Evolutionary conservation across 306 rosid genomes (phyloP).

Genomic region (Gleditsia sinensis): DNA sequence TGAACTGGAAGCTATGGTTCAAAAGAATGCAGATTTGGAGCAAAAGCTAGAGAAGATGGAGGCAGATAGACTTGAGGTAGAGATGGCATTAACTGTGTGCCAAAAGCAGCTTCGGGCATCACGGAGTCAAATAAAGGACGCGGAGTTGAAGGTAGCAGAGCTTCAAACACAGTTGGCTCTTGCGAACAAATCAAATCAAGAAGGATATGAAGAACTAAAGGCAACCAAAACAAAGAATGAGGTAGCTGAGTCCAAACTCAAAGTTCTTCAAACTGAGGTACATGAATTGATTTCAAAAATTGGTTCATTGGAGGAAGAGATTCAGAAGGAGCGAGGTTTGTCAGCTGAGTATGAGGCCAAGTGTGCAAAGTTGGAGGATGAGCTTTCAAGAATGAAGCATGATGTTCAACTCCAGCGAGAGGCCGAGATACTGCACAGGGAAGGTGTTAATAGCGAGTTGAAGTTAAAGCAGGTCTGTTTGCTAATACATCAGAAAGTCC

Average conservation of each 20-base stretch:
- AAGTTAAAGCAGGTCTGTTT: constrained; percentile 71
- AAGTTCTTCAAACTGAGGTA: constrained; percentile 46
- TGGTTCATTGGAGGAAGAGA: constrained; percentile 56
- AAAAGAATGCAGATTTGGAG: constrained; percentile 53
- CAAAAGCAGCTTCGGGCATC: constrained; percentile 56
- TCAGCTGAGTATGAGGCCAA: constrained; percentile 50
- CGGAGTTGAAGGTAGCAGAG: constrained; percentile 52
- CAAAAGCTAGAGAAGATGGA: constrained; percentile 51
- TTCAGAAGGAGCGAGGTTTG: constrained; percentile 56
- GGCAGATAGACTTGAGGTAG: constrained; percentile 50
- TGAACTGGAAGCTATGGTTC: constrained; percentile 53
- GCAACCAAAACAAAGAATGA: constrained; percentile 48
- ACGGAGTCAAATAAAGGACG: constrained; percentile 43
- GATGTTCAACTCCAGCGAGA: constrained; percentile 54
- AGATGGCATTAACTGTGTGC: constrained; percentile 47
- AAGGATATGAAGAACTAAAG: constrained; percentile 54
- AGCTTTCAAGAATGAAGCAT: constrained; percentile 53
- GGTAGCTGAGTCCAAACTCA: constrained; percentile 52
- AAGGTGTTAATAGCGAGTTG: constrained; percentile 40
- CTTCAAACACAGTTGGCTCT: constrained; percentile 52
- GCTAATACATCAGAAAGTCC: background rate
- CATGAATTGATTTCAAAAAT: constrained; percentile 47
- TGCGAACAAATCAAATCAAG: constrained; percentile 51
- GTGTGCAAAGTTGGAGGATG: constrained; percentile 58
- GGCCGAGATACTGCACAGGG: constrained; percentile 35